Percentiles rank a stretch among this genome's conserved stretches.
Evolutionary conservation across 2,329 filamentous ascomycete species (phyloP).

Genomic region (Penicillium sp.): DNA sequence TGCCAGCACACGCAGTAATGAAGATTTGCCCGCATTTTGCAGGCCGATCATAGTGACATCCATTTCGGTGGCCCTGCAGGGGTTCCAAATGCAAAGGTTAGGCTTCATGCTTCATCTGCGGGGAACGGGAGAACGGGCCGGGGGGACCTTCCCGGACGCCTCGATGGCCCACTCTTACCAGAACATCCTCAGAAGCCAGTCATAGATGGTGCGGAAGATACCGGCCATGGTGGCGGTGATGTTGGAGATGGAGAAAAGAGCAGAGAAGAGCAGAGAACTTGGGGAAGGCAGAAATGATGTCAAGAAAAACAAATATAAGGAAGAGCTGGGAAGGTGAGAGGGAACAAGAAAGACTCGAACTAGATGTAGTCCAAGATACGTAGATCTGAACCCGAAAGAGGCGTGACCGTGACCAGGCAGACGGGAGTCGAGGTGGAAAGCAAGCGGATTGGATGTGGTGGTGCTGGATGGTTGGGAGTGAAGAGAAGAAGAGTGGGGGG

Average conservation of each 20-base stretch:
- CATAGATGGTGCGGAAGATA: conserved; percentile 92
- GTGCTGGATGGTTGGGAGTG: not conserved
- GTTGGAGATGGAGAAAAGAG: not conserved
- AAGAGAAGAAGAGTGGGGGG: not conserved
- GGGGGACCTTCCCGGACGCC: conserved; percentile 29
- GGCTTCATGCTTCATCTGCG: conserved; percentile 27
- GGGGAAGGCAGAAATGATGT: too few species aligned
- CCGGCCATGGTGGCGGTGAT: conserved; percentile 70
- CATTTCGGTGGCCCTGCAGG: conserved; percentile 92
- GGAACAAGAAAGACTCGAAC: not conserved
- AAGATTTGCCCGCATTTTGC: conserved; percentile 98
- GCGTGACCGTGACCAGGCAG: not conserved
- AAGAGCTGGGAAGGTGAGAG: not conserved
- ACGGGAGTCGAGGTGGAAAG: not conserved
- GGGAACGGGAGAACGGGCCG: conserved; percentile 40
- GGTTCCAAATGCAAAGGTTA: conserved; percentile 13
- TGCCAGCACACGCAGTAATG: conserved; percentile 87
- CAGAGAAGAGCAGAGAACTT: not conserved
- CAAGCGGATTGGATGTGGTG: not conserved
- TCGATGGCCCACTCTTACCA: conserved; percentile 67
- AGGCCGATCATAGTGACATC: conserved; percentile 99
- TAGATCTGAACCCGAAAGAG: not conserved
- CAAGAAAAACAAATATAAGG: not conserved
- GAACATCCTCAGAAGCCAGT: conserved; percentile 97
- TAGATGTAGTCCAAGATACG: not conserved